These are phyloP conservation scores for Kluyveromyces starmeri DNA, from an alignment of 805 yeast species.

Conservation along the genomic window DNA sequence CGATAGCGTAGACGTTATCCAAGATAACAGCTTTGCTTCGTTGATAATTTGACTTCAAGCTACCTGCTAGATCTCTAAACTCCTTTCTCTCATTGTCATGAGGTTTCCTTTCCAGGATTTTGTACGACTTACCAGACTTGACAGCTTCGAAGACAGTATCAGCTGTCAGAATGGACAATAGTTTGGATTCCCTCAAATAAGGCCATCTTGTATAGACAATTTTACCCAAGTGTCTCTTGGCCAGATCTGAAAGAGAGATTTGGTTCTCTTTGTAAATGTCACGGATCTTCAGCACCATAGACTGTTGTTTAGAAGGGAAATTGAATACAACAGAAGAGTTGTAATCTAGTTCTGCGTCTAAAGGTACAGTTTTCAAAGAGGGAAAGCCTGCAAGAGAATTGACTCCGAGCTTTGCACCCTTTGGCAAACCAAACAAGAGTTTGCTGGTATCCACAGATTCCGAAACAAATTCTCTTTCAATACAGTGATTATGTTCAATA, in stretches of 20 bases:
- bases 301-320: constrained; percentile 74
- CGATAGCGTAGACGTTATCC: constrained; percentile 46
- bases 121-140: constrained; percentile 12
- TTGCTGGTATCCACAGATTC: constrained; percentile 37
- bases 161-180: constrained; percentile 53
- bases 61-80: constrained; percentile 35
- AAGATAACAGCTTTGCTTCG: constrained; percentile 54
- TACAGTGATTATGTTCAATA: constrained; percentile 70
- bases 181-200: constrained; percentile 70
- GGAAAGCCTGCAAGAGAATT: constrained; percentile 87
- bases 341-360: constrained; percentile 40
- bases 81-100: constrained; percentile 40
- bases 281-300: constrained; percentile 58
- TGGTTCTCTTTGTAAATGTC: constrained; percentile 43
- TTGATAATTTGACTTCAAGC: constrained; percentile 36
- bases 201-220: constrained; percentile 83
- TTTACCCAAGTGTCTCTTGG: constrained; percentile 51
- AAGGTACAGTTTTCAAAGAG: constrained; percentile 61
- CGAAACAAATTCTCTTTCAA: constrained; percentile 46
- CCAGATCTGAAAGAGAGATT: constrained; percentile 52
- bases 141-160: constrained; percentile 34
- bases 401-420: constrained; percentile 62
- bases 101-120: constrained; percentile 32
- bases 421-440: constrained; percentile 47
- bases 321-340: constrained; percentile 74